Conservation (phyloP, 2,329 filamentous ascomycete species). For the Exophiala bonariae region DNA sequence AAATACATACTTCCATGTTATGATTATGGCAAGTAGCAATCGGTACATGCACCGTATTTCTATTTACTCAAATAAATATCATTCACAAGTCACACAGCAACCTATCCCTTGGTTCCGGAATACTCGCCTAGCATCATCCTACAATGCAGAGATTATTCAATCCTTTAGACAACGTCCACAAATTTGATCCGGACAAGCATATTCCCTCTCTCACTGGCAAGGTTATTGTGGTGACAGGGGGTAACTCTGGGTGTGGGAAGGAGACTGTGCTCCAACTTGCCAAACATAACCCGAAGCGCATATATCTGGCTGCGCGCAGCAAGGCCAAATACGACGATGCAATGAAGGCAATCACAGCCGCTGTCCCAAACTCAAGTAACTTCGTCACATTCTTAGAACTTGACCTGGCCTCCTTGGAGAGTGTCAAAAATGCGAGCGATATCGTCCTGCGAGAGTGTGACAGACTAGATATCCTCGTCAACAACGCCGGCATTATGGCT, state of each 20-base stretch:
- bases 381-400: constrained; percentile 39
- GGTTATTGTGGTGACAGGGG: constrained; percentile 54
- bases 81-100: too few relatives aligned
- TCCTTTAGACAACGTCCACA: constrained; percentile 9
- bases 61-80: too few relatives aligned
- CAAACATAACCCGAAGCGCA: constrained; percentile 51
- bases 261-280: constrained; percentile 50
- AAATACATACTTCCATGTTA: too few relatives aligned
- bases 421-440: constrained; percentile 38
- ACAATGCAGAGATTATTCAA: constrained; percentile 1
- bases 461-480: constrained; percentile 46
- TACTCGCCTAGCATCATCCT: too few relatives aligned
- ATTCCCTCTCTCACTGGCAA: constrained; percentile 49
- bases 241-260: constrained; percentile 48
- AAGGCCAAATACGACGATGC: constrained; percentile 32
- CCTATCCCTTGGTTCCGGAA: too few relatives aligned
- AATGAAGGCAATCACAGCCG: constrained; percentile 38
- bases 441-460: constrained; percentile 35
- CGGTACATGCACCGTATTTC: too few relatives aligned
- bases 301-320: constrained; percentile 57
- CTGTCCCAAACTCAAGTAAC: constrained; percentile 28
- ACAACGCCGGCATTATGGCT: constrained; percentile 51
- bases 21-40: too few relatives aligned
- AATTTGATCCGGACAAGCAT: constrained; percentile 45
- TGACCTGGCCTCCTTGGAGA: constrained; percentile 31